A percentile compares a stretch with the other conserved stretches of the same genome.
phyloP scores from a whole-genome alignment of 352 stramenopile species.

The Halophytophthora polymorphica region DNA sequence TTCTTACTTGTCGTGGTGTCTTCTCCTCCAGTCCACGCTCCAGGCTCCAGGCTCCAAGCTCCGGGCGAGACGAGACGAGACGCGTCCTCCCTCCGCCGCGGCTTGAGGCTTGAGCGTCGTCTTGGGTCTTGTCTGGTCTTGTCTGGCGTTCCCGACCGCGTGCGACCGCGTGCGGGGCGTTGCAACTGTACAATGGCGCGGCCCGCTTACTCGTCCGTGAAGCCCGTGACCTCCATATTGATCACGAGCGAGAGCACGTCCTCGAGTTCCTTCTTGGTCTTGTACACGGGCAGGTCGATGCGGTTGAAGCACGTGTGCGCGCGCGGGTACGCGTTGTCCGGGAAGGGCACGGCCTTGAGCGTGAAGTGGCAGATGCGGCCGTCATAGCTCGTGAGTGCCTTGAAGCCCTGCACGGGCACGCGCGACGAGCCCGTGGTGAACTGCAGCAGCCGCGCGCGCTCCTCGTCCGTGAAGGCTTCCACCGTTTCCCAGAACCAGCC shows the following conservation, averaged over 20 bases:
- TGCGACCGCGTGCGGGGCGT: no score
- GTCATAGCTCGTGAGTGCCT: slow-evolving; percentile 78
- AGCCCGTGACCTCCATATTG: slow-evolving; percentile 95
- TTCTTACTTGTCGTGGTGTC: no score
- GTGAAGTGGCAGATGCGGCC: slow-evolving; percentile 78
- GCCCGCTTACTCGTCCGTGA: no score
- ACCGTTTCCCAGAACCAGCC: slow-evolving; percentile 85
- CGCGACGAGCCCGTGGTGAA: slow-evolving; percentile 83
- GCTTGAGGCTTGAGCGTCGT: no score
- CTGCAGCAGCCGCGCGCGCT: slow-evolving; percentile 79
- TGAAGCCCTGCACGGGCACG: slow-evolving; percentile 84
- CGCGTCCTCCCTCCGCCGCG: no score
- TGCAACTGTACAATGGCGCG: no score
- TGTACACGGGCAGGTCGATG: slow-evolving; percentile 77
- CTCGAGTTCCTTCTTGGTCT: slow-evolving; percentile 91
- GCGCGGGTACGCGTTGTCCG: slow-evolving; percentile 58
- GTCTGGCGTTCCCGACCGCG: no score
- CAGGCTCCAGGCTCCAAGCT: no score
- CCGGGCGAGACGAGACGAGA: no score
- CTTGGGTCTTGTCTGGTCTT: no score
- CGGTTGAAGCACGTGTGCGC: slow-evolving; percentile 86
- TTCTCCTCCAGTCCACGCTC: no score
- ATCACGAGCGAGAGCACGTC: slow-evolving; percentile 95
- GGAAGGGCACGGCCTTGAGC: slow-evolving; percentile 53
- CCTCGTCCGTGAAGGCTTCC: slow-evolving; percentile 58